Evolutionary conservation across 2,329 filamentous ascomycete species (phyloP), one percentile per base, ranked within the genome.

Genomic region (Fusarium tricinctum): DNA sequence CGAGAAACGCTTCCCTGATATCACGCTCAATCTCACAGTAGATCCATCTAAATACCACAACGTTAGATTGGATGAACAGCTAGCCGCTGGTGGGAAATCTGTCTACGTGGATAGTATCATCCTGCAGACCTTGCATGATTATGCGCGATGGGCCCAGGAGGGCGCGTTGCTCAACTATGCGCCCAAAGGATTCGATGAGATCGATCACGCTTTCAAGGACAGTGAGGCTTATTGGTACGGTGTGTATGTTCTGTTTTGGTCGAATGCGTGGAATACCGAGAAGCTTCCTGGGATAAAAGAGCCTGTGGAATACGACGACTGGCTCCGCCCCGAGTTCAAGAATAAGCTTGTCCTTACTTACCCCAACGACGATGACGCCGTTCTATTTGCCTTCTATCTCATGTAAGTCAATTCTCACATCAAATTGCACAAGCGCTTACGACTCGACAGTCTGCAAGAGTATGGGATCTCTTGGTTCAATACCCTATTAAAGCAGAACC

Each of bases 331-430:
- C 0, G 80, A 83, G 58, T 85, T 81, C 75, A 87, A 87, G 75
- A 76, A 83, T 61, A 86, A 84, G 73, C 75, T 88, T 6, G 82
- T 83, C 4, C 71, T 88, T 13, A 86, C 85, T 0, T 87, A 87
- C 57, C 86, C 86, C 12, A 86, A 87, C 60, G 86, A 88, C 40
- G 86, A 88, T 42, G 86, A 88, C 54, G 85, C 86, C 1, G 81
- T 88, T 4, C 75, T 85, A 1, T 87, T 78, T 42, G 81, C 82
- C 5, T 86, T 84, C 42, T 78, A 85, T 40, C 74, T 85, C 2
- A 81, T 87, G 81, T 82, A 73, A 77, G 80, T 71, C 15, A 12
- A 3, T 2, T 5, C 4, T 44, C 2, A 13, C 8, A 19, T 4
- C 6, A 3, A 12, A 4, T 3, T 3, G 2, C 2, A 14, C 5